Percentiles rank a stretch among this genome's conserved stretches.
Conservation (phyloP, 441 rosid species). For the Populus tomentosa region DNA sequence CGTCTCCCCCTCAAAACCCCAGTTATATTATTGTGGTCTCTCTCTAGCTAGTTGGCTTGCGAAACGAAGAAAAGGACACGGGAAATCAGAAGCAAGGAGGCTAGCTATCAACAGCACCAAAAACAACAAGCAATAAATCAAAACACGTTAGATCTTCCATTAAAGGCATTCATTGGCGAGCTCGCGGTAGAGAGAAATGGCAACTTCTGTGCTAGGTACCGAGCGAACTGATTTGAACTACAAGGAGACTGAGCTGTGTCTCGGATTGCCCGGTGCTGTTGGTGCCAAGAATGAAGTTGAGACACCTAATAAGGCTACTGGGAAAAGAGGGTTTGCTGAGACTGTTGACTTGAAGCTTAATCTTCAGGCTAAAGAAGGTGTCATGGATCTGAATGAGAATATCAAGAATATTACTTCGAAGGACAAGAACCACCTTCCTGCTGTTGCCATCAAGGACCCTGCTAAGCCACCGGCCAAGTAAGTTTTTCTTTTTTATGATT, state of each 20-base stretch:
- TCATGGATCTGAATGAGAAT: constrained; percentile 43
- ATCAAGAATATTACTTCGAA: constrained; percentile 21
- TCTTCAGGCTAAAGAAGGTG: constrained; percentile 50
- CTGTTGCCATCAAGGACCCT: constrained; percentile 35
- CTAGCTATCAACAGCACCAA: constrained; percentile 9
- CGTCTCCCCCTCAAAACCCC: constrained; percentile 4
- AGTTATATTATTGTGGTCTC: constrained; percentile 41
- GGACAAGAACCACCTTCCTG: constrained; percentile 28
- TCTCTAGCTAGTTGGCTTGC: constrained; percentile 11
- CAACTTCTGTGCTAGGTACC: constrained; percentile 14
- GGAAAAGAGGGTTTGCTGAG: constrained; percentile 87
- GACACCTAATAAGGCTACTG: constrained; percentile 34
- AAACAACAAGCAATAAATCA: background rate
- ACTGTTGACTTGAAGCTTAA: constrained; percentile 84
- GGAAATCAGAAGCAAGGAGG: background rate
- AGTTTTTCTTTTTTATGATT: constrained; percentile 9
- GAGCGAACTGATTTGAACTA: constrained; percentile 38
- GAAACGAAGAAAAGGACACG: constrained; percentile 19
- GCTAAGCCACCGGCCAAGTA: constrained; percentile 87
- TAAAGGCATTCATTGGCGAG: background rate
- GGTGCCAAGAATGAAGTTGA: constrained; percentile 33
- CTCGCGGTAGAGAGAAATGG: constrained; percentile 23
- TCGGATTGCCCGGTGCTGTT: constrained; percentile 81
- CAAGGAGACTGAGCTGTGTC: constrained; percentile 82
- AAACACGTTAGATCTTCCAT: background rate